Base-by-base conservation (phyloP, 2,329 filamentous ascomycete species). In the Talaromyces rugulosus region DNA sequence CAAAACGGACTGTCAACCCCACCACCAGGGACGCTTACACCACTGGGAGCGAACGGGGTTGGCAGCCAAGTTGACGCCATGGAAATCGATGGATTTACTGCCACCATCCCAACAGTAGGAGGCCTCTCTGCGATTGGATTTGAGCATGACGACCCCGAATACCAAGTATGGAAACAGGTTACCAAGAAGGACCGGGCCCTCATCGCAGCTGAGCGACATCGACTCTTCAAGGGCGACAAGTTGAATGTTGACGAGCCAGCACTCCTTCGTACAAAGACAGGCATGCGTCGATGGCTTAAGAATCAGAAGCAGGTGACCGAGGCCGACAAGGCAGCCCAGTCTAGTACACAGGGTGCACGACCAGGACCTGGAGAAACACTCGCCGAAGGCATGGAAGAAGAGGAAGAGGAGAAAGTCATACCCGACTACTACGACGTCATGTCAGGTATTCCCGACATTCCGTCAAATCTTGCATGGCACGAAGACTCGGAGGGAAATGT, bases 141-240 rank as follows among this genome's bases (percentile, higher is more conserved):
- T 12, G 92, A 92, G 67, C 87, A 96, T 68, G 93, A 98, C 68
- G 93, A 98, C 62, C 79, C 85, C 1, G 94, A 97, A 72, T 96
- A 95, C 78, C 96, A 96, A 74, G 90, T 95, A 40, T 99, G 96
- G 95, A 99, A 98, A 79, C 94, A 98, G 76, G 92, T 96, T 47
- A 99, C 95, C 1, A 98, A 98, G 78, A 97, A 95, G 73, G 93
- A 96, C 70, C 88, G 95, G 65, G 95, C 95, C 4, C 80, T 89
- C 28, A 87, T 94, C 59, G 90, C 95, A 63, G 92, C 93, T 66
- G 91, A 96, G 72, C 86, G 95, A 34, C 88, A 92, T 74, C 86
- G 90, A 44, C 84, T 99, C 14, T 96, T 99, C 78, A 89, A 89
- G 64, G 90, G 89, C 57, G 89, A 92, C 69, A 91, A 88, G 70